These are phyloP conservation scores for Rehmannia glutinosa DNA, from an alignment of 257 asterid genomes.

Conservation along the genomic window DNA sequence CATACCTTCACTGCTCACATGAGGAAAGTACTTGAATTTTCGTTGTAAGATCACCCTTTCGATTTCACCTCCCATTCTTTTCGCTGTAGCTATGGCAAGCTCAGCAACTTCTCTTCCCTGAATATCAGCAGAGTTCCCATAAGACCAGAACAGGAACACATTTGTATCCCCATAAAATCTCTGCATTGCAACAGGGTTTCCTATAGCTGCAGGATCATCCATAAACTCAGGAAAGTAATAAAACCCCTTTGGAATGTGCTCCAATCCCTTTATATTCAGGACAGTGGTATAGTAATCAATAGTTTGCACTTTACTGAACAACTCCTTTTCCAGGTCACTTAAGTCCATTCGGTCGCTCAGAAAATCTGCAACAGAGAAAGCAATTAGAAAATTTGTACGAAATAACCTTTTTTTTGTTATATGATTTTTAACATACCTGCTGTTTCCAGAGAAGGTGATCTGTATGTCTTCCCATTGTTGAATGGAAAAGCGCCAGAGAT, in stretches of 20 bases:
- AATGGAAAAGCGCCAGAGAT: constrained; percentile 81
- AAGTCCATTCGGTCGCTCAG: constrained; percentile 33
- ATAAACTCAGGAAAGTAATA: constrained; percentile 74
- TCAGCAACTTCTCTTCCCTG: constrained; percentile 43
- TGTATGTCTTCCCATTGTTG: constrained; percentile 40
- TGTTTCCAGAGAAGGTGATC: constrained; percentile 43
- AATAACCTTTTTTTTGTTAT: background rate
- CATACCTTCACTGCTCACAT: constrained; percentile 64
- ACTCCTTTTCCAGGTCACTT: constrained; percentile 54
- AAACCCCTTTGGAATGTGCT: constrained; percentile 71
- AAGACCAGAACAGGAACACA: constrained; percentile 77
- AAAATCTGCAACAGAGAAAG: constrained; percentile 31
- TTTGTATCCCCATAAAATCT: constrained; percentile 56
- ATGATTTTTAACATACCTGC: constrained; percentile 29
- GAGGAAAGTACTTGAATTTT: constrained; percentile 77
- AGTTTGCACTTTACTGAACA: constrained; percentile 66
- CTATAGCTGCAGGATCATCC: constrained; percentile 64
- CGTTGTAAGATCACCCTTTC: constrained; percentile 49
- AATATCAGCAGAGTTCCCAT: constrained; percentile 62
- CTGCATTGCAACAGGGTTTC: constrained; percentile 89
- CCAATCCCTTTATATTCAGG: constrained; percentile 67
- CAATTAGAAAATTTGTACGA: background rate
- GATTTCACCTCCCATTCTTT: constrained; percentile 63
- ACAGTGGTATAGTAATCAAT: constrained; percentile 78
- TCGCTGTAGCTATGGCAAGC: constrained; percentile 55